Evolutionary conservation across 2,329 filamentous ascomycete species (phyloP).

Genomic region (Metarhizium robertsii): DNA sequence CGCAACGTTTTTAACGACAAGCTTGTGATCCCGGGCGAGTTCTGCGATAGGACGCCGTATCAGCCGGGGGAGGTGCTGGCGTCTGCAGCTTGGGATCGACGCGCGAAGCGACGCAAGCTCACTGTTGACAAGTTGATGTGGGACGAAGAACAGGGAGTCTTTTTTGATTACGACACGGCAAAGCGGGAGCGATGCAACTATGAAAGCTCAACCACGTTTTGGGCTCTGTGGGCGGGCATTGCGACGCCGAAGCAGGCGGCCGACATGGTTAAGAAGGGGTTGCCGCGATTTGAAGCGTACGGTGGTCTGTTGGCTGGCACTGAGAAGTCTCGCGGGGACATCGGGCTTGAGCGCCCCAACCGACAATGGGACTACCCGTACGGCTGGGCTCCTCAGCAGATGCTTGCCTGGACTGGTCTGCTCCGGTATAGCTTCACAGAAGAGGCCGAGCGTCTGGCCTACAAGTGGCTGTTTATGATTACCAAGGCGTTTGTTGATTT

Average conservation of each 20-base stretch:
- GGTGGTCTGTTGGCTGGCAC: conserved; percentile 87
- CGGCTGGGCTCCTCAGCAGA: conserved; percentile 97
- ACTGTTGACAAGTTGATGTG: conserved; percentile 90
- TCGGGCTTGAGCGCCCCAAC: conserved; percentile 78
- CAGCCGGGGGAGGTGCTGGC: conserved; percentile 64
- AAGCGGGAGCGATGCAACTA: conserved; percentile 74
- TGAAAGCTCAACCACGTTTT: conserved; percentile 89
- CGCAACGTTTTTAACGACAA: conserved; percentile 75
- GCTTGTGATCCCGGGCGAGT: conserved; percentile 74
- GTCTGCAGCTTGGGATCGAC: conserved; percentile 83
- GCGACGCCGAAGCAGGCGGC: conserved; percentile 81
- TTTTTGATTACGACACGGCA: conserved; percentile 90
- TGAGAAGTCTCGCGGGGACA: conserved; percentile 71
- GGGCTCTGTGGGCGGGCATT: conserved; percentile 93
- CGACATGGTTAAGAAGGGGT: conserved; percentile 65
- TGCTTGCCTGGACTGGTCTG: conserved; percentile 91
- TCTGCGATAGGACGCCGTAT: conserved; percentile 57
- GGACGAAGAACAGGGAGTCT: conserved; percentile 89
- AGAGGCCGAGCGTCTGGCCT: conserved; percentile 80
- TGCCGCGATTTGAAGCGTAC: conserved; percentile 80
- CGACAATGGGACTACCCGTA: conserved; percentile 98
- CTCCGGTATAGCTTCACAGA: conserved; percentile 86
- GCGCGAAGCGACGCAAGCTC: conserved; percentile 73
- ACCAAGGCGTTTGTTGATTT: conserved; percentile 98
- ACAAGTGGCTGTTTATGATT: conserved; percentile 98